Evolutionary conservation across 257 asterid genomes (phyloP).

Genomic region (Nicotiana otophora): DNA sequence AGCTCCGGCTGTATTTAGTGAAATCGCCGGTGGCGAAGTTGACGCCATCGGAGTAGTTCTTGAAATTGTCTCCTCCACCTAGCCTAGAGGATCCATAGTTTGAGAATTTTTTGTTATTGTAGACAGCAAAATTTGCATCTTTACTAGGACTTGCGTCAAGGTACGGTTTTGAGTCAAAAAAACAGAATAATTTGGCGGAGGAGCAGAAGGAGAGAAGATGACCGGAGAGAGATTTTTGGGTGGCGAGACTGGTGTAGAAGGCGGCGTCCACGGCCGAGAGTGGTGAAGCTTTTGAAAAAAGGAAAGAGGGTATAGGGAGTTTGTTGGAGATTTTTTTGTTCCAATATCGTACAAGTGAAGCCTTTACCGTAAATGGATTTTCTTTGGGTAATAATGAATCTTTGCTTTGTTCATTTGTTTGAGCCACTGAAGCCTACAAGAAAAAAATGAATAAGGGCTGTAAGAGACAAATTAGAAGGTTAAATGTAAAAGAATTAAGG

Average conservation of each 20-base stretch:
- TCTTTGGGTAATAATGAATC: constrained; percentile 16
- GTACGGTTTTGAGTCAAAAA: constrained; percentile 15
- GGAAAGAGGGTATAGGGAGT: constrained; percentile 42
- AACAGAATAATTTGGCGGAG: constrained; percentile 62
- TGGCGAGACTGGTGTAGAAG: constrained; percentile 49
- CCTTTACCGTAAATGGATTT: constrained; percentile 62
- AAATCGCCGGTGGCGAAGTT: constrained; percentile 60
- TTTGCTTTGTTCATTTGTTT: constrained; percentile 7
- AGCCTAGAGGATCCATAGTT: constrained; percentile 50
- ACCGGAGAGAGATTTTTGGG: constrained; percentile 39
- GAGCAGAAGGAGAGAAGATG: constrained; percentile 61
- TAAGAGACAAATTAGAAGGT: constrained; percentile 19
- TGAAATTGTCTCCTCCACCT: constrained; percentile 61
- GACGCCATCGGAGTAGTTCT: constrained; percentile 56
- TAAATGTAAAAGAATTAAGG: neutral
- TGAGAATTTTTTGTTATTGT: constrained; percentile 49
- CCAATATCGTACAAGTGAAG: constrained; percentile 70
- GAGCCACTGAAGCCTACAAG: constrained; percentile 44
- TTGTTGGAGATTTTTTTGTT: constrained; percentile 44
- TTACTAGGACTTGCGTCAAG: constrained; percentile 7
- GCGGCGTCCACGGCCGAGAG: constrained; percentile 51
- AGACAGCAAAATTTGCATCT: constrained; percentile 49
- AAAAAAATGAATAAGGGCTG: neutral
- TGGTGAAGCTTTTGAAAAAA: constrained; percentile 75
- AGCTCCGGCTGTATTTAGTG: constrained; percentile 48